A percentile compares a stretch with the other conserved stretches of the same genome.
Conservation (phyloP, 495 filamentous ascomycete genomes). For the Xylaria flabelliformis region DNA sequence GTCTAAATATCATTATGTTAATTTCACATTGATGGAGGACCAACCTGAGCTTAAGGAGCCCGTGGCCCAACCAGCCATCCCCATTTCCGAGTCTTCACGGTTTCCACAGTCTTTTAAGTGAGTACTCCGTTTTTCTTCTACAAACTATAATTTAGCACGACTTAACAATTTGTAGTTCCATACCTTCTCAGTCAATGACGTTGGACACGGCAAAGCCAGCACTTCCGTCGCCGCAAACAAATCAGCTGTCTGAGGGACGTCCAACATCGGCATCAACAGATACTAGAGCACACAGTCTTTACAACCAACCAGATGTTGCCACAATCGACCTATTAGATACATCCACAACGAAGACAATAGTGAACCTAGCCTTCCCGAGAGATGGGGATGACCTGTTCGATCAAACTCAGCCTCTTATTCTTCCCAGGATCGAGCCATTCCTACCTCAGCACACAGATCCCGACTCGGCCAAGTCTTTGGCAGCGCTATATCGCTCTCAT, state of each 20-base stretch:
- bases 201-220: slow-evolving; percentile 63
- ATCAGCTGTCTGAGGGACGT: slow-evolving; percentile 40
- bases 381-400: slow-evolving; percentile 57
- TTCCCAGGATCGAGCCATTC: slow-evolving; percentile 80
- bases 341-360: slow-evolving; percentile 62
- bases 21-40: slow-evolving; percentile 75
- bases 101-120: slow-evolving; percentile 53
- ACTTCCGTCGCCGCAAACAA: slow-evolving; percentile 68
- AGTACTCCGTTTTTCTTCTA: slow-evolving; percentile 19
- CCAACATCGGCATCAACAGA: not conserved
- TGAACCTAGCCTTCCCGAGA: slow-evolving; percentile 70
- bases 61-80: slow-evolving; percentile 43
- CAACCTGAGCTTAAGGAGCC: slow-evolving; percentile 54
- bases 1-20: slow-evolving; percentile 98
- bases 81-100: slow-evolving; percentile 44
- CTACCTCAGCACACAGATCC: slow-evolving; percentile 77
- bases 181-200: slow-evolving; percentile 33
- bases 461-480: slow-evolving; percentile 80
- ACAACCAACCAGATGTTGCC: slow-evolving; percentile 56
- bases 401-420: slow-evolving; percentile 69
- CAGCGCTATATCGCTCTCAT: slow-evolving; percentile 88
- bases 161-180: slow-evolving; percentile 39
- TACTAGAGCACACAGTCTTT: slow-evolving; percentile 51
- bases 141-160: not conserved
- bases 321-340: slow-evolving; percentile 53